Evolutionary conservation across 1,284 basidiomycete genomes (phyloP).

Genomic region (Cyathus pygmaeus): DNA sequence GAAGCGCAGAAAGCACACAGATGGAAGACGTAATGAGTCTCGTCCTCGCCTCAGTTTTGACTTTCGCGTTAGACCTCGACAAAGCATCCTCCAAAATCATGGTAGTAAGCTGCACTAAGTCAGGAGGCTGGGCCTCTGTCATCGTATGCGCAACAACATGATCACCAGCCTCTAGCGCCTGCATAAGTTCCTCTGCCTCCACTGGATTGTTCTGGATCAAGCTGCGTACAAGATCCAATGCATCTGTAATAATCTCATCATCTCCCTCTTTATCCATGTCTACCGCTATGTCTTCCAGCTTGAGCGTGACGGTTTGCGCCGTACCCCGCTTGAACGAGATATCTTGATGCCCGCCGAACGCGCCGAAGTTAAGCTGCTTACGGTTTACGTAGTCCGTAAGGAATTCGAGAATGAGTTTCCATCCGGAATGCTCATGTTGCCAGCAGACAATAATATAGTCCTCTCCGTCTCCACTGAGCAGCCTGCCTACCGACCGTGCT

Average conservation of each 20-base stretch:
- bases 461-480: constrained; percentile 77
- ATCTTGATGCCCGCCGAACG: constrained; percentile 57
- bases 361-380: constrained; percentile 53
- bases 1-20: constrained; percentile 80
- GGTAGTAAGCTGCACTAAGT: constrained; percentile 82
- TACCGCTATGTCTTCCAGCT: constrained; percentile 75
- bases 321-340: constrained; percentile 59
- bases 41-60: constrained; percentile 56
- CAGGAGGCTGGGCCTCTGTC: constrained; percentile 63
- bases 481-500: constrained; percentile 71
- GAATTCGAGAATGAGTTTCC: constrained; percentile 83
- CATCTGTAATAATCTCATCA: constrained; percentile 72
- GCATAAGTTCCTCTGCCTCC: constrained; percentile 73
- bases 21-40: constrained; percentile 83
- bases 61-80: constrained; percentile 59
- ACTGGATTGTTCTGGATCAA: constrained; percentile 75
- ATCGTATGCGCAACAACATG: constrained; percentile 63
- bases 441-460: constrained; percentile 83
- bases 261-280: constrained; percentile 67
- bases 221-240: constrained; percentile 82
- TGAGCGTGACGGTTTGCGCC: constrained; percentile 54
- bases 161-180: constrained; percentile 68
- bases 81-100: constrained; percentile 87
- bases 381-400: constrained; percentile 78
- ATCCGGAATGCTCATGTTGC: constrained; percentile 83